Evolutionary conservation across 108 stramenopile species (phyloP), one percentile per base, ranked within the genome.

Genomic region (Pinguiococcus pyrenoidosus): DNA sequence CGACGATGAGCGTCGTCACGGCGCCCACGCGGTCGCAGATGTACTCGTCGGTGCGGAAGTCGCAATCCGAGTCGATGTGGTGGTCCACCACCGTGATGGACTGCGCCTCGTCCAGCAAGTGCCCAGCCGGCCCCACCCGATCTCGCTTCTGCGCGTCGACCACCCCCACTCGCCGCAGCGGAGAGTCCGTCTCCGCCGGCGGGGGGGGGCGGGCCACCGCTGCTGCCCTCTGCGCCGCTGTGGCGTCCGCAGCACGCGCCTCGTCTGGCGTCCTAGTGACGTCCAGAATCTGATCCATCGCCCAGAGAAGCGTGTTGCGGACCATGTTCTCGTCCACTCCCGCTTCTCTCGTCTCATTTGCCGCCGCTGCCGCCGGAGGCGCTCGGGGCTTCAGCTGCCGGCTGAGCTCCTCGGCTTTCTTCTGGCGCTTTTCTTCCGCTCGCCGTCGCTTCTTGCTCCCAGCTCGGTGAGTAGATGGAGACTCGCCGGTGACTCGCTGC

Each of bases 71-170:
- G 55, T 86, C 84, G 0, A 85, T 67, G 56, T 89, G 88, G 72
- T 89, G 88, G 74, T 89, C 88, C 4, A 85, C 83, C 43, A 89
- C 76, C 14, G 79, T 81, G 16, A 89, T 69, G 13, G 78, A 69
- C 18, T 83, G 74, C 41, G 88, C 85, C 35, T 73, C 52, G 5
- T 73, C 50, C 41, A 89, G 47, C 26, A 89, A 57, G 37, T 65
- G 54, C 18, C 70, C 79, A 3, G 83, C 88, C 29, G 88, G 85
- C 16, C 85, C 85, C 23, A 89, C 59, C 28, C 88, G 69, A 59
- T 86, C 85, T 46, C 79, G 42, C 8, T 81, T 75, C 55, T 86
- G 85, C 14, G 88, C 88, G 65, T 89, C 88, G 14, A 86, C 85
- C 37, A 89, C 35, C 6, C 83, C 87, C 20, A 89, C 64, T n/a